Percentiles rank a stretch among this genome's conserved stretches.
Evolutionary conservation across 768 basidiomycete species (phyloP).

Genomic region (Phylloporus sp.): DNA sequence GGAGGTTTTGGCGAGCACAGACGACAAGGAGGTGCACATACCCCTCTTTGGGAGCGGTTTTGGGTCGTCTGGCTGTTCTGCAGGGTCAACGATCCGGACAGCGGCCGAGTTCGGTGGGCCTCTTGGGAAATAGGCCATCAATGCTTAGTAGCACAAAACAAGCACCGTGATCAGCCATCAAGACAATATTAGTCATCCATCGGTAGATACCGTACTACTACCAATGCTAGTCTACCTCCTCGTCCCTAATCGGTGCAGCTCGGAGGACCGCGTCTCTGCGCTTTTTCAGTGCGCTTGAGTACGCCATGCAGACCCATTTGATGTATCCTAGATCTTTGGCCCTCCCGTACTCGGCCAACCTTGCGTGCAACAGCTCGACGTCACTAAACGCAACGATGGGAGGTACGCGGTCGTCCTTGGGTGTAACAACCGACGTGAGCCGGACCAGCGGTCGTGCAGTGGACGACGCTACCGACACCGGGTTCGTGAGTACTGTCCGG

Average conservation of each 20-base stretch:
- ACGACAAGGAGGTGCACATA: conserved; percentile 29
- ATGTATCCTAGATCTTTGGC: conserved; percentile 59
- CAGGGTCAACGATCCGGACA: conserved; percentile 69
- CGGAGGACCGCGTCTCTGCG: conserved; percentile 46
- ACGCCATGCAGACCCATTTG: conserved; percentile 70
- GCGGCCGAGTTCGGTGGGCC: conserved; percentile 56
- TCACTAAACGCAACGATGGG: conserved; percentile 76
- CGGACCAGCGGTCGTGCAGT: conserved; percentile 63
- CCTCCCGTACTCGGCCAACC: conserved; percentile 47
- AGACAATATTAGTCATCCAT: conserved; percentile 16
- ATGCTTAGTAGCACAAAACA: conserved; percentile 6
- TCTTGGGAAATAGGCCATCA: conserved; percentile 69
- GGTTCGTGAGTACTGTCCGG: conserved; percentile 45
- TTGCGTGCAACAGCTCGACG: conserved; percentile 74
- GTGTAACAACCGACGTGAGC: conserved; percentile 51
- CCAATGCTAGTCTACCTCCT: background rate
- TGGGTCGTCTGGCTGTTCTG: conserved; percentile 37
- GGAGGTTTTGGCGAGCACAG: conserved; percentile 3
- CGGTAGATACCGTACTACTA: conserved; percentile 18
- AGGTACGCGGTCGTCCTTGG: conserved; percentile 76
- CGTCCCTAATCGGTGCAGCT: conserved; percentile 6
- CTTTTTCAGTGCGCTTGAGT: conserved; percentile 61
- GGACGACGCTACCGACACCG: conserved; percentile 22
- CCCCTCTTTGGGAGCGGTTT: conserved; percentile 53
- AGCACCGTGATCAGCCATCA: background rate